Conservation (phyloP, 2,329 filamentous ascomycete species). For the Fusarium nanum region DNA sequence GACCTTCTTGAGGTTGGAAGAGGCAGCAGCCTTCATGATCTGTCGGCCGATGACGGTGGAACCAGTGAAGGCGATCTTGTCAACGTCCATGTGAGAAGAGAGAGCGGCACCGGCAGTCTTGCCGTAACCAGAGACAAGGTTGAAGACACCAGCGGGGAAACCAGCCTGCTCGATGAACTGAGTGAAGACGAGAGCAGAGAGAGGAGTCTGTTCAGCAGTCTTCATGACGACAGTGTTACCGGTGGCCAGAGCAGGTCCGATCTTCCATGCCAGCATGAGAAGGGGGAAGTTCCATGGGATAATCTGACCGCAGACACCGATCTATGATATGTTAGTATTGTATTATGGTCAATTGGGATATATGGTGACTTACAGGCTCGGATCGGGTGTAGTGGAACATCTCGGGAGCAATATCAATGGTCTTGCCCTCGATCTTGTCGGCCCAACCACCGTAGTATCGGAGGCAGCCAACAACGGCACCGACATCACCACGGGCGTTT, state of each 20-base stretch:
- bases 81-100: constrained; percentile 80
- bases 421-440: constrained; percentile 91
- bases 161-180: constrained; percentile 78
- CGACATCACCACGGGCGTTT: constrained; percentile 81
- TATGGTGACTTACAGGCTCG: constrained; percentile 69
- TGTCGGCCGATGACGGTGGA: constrained; percentile 78
- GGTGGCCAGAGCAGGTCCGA: constrained; percentile 76
- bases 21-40: constrained; percentile 84
- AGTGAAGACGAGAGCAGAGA: constrained; percentile 74
- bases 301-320: constrained; percentile 86
- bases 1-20: constrained; percentile 84
- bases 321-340: constrained; percentile 45
- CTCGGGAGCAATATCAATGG: constrained; percentile 80
- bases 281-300: constrained; percentile 92
- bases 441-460: constrained; percentile 85
- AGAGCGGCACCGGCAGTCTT: constrained; percentile 82
- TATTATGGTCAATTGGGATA: not conserved
- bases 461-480: constrained; percentile 74
- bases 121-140: constrained; percentile 82
- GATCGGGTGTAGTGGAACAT: constrained; percentile 85
- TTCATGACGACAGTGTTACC: constrained; percentile 81
- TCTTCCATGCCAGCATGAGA: constrained; percentile 87
- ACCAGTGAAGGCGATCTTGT: constrained; percentile 87
- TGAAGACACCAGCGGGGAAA: constrained; percentile 81
- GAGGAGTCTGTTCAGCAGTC: constrained; percentile 80